Conservation (phyloP, 1,284 basidiomycete species). For the Vanrija humicola region DNA sequence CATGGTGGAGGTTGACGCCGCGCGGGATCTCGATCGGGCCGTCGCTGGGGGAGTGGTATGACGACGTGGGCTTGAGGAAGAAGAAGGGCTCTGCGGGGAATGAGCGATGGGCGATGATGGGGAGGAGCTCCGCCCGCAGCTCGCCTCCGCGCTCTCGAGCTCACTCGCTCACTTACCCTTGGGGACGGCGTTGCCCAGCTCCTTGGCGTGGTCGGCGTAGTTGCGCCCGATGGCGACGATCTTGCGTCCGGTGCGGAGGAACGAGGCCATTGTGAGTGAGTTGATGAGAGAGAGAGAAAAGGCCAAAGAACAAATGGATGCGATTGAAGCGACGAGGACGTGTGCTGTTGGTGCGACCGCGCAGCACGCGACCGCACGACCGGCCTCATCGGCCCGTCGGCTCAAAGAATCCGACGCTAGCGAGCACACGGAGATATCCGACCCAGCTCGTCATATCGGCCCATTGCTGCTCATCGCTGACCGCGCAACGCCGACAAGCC, state of each 20-base stretch:
- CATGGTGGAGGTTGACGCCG: slow-evolving; percentile 82
- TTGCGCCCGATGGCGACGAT: slow-evolving; percentile 79
- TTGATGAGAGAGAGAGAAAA: background rate
- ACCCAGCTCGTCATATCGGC: no score
- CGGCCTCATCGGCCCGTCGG: no score
- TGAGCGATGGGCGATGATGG: no score
- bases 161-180: slow-evolving; percentile 49
- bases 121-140: background rate
- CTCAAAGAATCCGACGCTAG: no score
- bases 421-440: no score
- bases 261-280: slow-evolving; percentile 38
- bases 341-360: no score
- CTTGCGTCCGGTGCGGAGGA: slow-evolving; percentile 52
- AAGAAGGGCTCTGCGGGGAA: slow-evolving; percentile 76
- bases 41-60: slow-evolving; percentile 69
- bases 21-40: slow-evolving; percentile 75
- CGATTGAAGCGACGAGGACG: no score
- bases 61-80: slow-evolving; percentile 94
- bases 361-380: no score
- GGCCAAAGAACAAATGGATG: background rate
- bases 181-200: slow-evolving; percentile 83
- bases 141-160: no score
- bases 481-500: no score
- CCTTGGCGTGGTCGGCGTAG: slow-evolving; percentile 75
- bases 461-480: no score